These are phyloP conservation scores for Beauveria scarabaeidicola DNA, from an alignment of 2,329 filamentous ascomycete species.

Conservation along the genomic window DNA sequence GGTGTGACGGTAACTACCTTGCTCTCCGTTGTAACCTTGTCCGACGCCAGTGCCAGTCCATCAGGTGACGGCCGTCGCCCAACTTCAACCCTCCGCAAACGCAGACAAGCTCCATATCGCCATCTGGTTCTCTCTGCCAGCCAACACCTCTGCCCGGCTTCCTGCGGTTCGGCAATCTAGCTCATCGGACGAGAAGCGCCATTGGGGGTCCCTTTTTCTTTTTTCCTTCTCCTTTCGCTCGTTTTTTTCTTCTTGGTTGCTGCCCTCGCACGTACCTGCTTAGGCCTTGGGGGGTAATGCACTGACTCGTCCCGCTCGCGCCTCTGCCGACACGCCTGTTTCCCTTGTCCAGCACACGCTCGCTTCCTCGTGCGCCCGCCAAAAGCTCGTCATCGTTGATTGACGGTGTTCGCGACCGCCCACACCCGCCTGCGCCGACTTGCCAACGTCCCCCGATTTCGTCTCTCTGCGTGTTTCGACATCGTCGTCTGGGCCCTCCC, in stretches of 20 bases:
- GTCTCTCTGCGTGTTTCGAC: not conserved
- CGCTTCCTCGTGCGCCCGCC: not conserved
- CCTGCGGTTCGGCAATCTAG: not conserved
- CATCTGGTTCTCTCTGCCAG: not conserved
- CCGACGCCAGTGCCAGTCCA: not conserved
- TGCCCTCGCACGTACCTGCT: not conserved
- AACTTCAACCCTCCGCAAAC: constrained; percentile 1
- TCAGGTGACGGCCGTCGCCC: constrained; percentile 7
- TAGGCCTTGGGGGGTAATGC: not conserved
- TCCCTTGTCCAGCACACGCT: not conserved
- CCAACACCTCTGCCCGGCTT: not conserved
- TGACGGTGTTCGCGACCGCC: not conserved
- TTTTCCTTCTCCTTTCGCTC: not conserved
- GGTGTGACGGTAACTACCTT: not conserved
- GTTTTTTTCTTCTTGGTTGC: not conserved
- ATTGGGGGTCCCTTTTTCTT: not conserved
- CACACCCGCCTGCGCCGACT: not conserved
- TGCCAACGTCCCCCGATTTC: not conserved
- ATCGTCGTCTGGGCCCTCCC: not conserved
- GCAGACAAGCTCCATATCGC: not conserved
- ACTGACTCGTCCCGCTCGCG: constrained; percentile 9
- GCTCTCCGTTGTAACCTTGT: not conserved
- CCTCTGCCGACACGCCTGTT: constrained; percentile 7
- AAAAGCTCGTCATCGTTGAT: not conserved
- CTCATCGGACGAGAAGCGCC: not conserved